Evolutionary conservation across 139 green algal genomes (phyloP), one percentile per base, ranked within the genome.

Genomic region (Chlorella sp.): DNA sequence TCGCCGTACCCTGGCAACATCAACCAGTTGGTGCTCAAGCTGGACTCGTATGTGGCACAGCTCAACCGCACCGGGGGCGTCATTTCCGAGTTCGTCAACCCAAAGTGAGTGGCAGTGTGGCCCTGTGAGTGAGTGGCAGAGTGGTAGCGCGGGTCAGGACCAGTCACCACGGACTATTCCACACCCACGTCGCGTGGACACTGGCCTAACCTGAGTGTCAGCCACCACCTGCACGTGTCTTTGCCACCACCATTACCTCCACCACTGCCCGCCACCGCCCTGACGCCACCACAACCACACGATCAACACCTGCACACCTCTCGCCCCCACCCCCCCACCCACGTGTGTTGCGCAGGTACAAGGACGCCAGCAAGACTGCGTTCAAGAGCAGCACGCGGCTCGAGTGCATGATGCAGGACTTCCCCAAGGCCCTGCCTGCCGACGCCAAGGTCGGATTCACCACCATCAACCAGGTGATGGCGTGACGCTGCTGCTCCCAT

Each of bases 381-480:
- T 99, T 99, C 85, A 99, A 99, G 83, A 90, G 76, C 65, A 83
- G 83, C 77, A 98, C 95, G 1, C 89, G 95, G 1, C 87, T 99
- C n/a, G 95, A 99, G 84, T 99, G 95, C 88, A 98, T 99, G 95
- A 99, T 99, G 95, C 95, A 98, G 85, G 95, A 97, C 79, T 95
- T 92, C 73, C 90, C 92, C n/a, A 90, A 92, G 70, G 85, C 72
- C 1, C 83, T 97, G 69, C 84, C 86, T 2, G 26, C 76, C 35
- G 59, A 33, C 35, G 86, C 92, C 34, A 82, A 82, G 6, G 91
- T 99, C 1, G 95, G 95, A 50, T 99, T 98, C 88, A 98, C 92
- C 3, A 84, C 90, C 31, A 85, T 98, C 76, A 96, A 95, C 51
- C 89, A 95, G 84, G 89, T 86, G 31, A n/a, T n/a, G n/a, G n/a